Percentiles rank a stretch among this genome's conserved stretches.
Conservation (phyloP, 805 yeast genomes). For the Saccharomycopsis vini region DNA sequence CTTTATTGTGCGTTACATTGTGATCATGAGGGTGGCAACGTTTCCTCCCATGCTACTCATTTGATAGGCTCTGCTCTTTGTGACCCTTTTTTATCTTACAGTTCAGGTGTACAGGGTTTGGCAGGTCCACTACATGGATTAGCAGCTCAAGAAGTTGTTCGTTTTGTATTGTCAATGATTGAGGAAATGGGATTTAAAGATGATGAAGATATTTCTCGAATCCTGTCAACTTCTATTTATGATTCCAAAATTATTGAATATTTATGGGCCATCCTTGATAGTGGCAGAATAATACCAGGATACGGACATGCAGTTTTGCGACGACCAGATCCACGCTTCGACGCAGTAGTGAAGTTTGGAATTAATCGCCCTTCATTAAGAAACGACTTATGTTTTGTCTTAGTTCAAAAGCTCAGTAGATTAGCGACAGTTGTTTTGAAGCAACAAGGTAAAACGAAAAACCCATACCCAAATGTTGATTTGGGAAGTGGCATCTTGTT, state of each 20-base stretch:
- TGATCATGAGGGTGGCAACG: conserved; percentile 82
- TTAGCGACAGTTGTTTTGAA: conserved; percentile 69
- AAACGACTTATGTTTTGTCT: conserved; percentile 53
- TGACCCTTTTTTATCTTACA: conserved; percentile 64
- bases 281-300: conserved; percentile 78
- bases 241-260: conserved; percentile 50
- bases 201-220: conserved; percentile 17
- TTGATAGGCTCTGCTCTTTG: conserved; percentile 75
- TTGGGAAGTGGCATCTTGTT: conserved; percentile 71
- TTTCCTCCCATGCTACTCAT: conserved; percentile 74
- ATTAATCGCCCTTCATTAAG: conserved; percentile 39
- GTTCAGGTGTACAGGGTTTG: conserved; percentile 74
- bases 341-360: conserved; percentile 66
- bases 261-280: conserved; percentile 62
- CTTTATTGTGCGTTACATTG: conserved; percentile 68
- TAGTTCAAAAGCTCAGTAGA: conserved; percentile 56
- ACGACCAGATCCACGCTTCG: conserved; percentile 74
- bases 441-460: conserved; percentile 76
- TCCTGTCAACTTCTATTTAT: conserved; percentile 22
- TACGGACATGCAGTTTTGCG: conserved; percentile 84
- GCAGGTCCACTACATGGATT: conserved; percentile 85
- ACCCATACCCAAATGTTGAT: conserved; percentile 82
- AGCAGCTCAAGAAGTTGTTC: conserved; percentile 79
- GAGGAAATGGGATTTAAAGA: conserved; percentile 26
- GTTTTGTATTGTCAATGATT: conserved; percentile 60